Evolutionary conservation across 2,329 filamentous ascomycete species (phyloP), one percentile per base, ranked within the genome.

Genomic region (Geosmithia flava): DNA sequence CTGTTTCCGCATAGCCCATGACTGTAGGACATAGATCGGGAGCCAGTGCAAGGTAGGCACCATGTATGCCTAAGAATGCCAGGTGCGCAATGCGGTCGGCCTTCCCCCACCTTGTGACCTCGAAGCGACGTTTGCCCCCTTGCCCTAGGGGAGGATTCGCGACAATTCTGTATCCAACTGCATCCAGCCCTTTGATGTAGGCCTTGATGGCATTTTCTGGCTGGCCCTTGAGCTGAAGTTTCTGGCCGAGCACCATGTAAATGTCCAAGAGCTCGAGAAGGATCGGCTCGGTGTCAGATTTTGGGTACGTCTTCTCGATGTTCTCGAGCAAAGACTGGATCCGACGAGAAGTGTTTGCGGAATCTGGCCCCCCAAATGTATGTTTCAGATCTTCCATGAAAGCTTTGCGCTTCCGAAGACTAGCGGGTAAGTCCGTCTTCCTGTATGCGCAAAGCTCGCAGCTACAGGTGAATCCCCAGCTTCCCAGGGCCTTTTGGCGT

Each of bases 381-480:
- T 13, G 3, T 10, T 19, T 20, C 15, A 42, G 40, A 3, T 42
- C 16, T 10, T 8, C 20, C 10, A 42, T 7, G 13, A 19, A 3
- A 11, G 6, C n/a, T n/a, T 42, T 42, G n/a, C 40, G 40, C 40
- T 17, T n/a, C 10, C 20, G n/a, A 10, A 19, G 8, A 16, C 7
- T 42, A 7, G 10, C 16, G n/a, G n/a, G n/a, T 10, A 16, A 11
- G 7, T 19, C n/a, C 10, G 16, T 19, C 20, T 58, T 58, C 45
- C 52, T 54, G 6, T 56, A 55, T 1, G 51, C 48, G 46, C 71
- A 74, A 0, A 70, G 52, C 3, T 54, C 53, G 29, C 72, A 75
- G 1, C 47, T 47, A 47, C 71, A 75, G 2, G 17, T 49, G 43
- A 75, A 74, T 0, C 61, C 64, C 68, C 70, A 74, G 3, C 49